Evolutionary conservation across 768 basidiomycete genomes (phyloP), one percentile per base, ranked within the genome.

Genomic region (Lentinula raphanica): DNA sequence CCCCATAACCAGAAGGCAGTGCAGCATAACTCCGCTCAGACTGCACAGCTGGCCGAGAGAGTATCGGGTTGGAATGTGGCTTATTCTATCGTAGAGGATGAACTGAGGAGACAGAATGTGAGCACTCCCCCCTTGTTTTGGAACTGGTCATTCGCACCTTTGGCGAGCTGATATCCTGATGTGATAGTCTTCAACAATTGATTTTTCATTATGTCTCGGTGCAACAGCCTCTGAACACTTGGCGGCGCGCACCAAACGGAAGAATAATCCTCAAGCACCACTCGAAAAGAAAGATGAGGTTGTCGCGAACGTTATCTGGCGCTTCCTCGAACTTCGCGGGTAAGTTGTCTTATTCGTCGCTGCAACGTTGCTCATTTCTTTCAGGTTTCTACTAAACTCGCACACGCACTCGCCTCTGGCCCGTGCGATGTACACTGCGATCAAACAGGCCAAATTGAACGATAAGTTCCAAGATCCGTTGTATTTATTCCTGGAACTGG

Each of bases 381-480:
- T 19, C 44, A 97, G 95, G 63, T 97, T 98, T 80, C 79, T 97
- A 58, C 73, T 89, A 61, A 92, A 91, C 68, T 82, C 88, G 3
- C 96, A 98, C 72, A 85, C 82, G 38, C 96, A 97, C 69, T 91
- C 93, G 3, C 80, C 91, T 32, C 77, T 97, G 65, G 95, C 94
- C 40, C 85, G 93, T 58, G 97, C 97, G 7, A 92, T 98, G 84
- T 84, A 91, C 71, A 82, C 79, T 27, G 92, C 92, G 15, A 78
- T 95, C 67, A 82, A 84, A 63, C 79, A 77, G 32, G 85, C 91
- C 5, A 84, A 90, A 38, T 73, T 98, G 65, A 97, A 95, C 70
- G 97, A 99, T 79, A 97, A 97, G 74, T 98, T 98, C 80, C 97
- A 99, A 71, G 97, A 98, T 71, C 84, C 97, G 2, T 76, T 98